Evolutionary conservation across 352 stramenopile genomes (phyloP).

Genomic region (Phytophthora pisi): DNA sequence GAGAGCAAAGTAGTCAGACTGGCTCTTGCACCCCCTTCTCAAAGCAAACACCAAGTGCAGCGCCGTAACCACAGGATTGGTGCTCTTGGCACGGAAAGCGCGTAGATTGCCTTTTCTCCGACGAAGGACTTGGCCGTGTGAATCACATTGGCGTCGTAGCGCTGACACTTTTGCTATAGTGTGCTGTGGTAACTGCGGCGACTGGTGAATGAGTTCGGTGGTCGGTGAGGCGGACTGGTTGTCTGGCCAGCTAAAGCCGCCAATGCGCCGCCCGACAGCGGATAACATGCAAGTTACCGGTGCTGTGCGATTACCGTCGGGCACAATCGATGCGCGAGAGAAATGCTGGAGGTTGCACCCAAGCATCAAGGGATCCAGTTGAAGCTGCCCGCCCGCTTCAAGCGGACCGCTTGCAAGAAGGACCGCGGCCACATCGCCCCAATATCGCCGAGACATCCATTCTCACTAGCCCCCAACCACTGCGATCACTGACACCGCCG

Average conservation of each 20-base stretch:
- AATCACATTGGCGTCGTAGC: too few relatives aligned
- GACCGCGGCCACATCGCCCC: too few relatives aligned
- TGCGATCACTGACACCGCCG: too few relatives aligned
- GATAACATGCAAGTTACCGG: too few relatives aligned
- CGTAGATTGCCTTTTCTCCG: neutral
- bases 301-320: neutral
- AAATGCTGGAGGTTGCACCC: conserved; percentile 6
- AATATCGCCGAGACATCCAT: too few relatives aligned
- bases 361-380: conserved; percentile 11
- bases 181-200: neutral
- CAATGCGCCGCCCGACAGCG: neutral
- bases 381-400: conserved; percentile 1
- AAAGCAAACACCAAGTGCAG: neutral
- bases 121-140: neutral
- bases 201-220: conserved; percentile 3
- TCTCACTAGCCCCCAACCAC: too few relatives aligned
- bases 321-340: conserved; percentile 12
- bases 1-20: neutral
- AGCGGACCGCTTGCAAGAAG: too few relatives aligned
- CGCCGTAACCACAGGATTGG: neutral
- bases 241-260: neutral
- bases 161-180: too few relatives aligned
- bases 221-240: neutral
- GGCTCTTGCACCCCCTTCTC: neutral
- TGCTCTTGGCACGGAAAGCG: neutral